These are phyloP conservation scores for Filobasidium wieringae DNA, from an alignment of 768 basidiomycete species.

Conservation along the genomic window DNA sequence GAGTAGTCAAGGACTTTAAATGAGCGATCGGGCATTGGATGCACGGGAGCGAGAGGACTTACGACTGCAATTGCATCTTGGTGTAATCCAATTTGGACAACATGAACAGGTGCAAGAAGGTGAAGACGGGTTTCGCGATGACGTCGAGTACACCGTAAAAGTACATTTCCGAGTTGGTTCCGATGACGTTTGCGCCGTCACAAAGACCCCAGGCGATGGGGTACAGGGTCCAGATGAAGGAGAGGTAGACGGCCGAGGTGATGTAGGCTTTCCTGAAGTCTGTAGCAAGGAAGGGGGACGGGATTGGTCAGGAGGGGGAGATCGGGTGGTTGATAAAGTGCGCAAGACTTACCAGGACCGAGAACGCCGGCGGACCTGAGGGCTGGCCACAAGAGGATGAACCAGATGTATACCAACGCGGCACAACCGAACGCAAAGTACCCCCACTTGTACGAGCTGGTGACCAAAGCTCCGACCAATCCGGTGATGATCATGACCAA, in stretches of 20 bases:
- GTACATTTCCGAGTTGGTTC: constrained; percentile 46
- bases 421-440: constrained; percentile 46
- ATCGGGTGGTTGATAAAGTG: background rate
- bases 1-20: background rate
- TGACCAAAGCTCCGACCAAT: constrained; percentile 48
- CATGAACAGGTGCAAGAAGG: constrained; percentile 30
- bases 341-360: constrained; percentile 13
- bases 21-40: background rate
- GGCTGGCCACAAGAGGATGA: constrained; percentile 30
- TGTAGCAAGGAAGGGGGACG: background rate
- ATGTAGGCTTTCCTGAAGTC: constrained; percentile 33
- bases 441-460: constrained; percentile 46
- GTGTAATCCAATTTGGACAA: constrained; percentile 37
- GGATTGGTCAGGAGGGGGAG: background rate
- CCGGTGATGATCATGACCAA: constrained; percentile 44
- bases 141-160: constrained; percentile 47
- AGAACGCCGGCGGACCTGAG: constrained; percentile 28
- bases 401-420: constrained; percentile 48
- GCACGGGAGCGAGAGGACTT: background rate
- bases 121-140: constrained; percentile 39
- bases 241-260: constrained; percentile 43
- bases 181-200: constrained; percentile 48
- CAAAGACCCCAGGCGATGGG: constrained; percentile 50
- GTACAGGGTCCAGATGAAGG: constrained; percentile 51
- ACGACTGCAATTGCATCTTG: constrained; percentile 30